phyloP scores from a whole-genome alignment of 768 basidiomycete species.

The Leccinum subtestaceum region DNA sequence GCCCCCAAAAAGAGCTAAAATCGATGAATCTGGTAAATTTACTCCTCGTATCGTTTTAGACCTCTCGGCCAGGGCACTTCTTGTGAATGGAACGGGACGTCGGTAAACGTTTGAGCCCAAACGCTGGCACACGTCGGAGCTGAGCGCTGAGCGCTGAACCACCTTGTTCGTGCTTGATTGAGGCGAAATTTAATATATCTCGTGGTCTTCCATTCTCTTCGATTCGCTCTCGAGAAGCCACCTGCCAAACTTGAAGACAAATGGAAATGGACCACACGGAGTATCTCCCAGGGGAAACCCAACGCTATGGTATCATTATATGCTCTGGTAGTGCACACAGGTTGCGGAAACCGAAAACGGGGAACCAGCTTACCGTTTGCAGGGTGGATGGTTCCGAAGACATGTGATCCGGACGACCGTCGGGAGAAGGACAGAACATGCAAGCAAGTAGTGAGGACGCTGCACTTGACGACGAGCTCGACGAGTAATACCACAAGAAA shows the following conservation, averaged over 20 bases:
- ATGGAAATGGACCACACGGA: slow-evolving; percentile 7
- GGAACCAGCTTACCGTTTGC: slow-evolving; percentile 3
- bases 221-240: slow-evolving; percentile 5
- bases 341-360: not conserved
- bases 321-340: not conserved
- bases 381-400: not conserved
- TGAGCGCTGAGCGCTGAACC: not conserved
- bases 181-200: not conserved
- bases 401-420: not conserved
- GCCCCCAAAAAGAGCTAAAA: slow-evolving; percentile 6
- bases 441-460: not conserved
- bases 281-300: not conserved
- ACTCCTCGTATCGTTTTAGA: not conserved
- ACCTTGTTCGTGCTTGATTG: not conserved
- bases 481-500: not conserved
- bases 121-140: not conserved
- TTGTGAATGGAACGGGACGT: slow-evolving; percentile 2
- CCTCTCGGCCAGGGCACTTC: not conserved
- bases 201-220: slow-evolving; percentile 5
- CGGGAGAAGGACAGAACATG: not conserved
- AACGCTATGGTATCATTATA: not conserved
- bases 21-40: slow-evolving; percentile 11
- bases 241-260: slow-evolving; percentile 9
- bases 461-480: slow-evolving; percentile 1
- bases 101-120: not conserved